Percentiles rank a stretch among this genome's conserved stretches.
These are phyloP conservation scores for Colletotrichum cereale DNA, from an alignment of 2,329 filamentous ascomycete genomes.

Conservation along the genomic window DNA sequence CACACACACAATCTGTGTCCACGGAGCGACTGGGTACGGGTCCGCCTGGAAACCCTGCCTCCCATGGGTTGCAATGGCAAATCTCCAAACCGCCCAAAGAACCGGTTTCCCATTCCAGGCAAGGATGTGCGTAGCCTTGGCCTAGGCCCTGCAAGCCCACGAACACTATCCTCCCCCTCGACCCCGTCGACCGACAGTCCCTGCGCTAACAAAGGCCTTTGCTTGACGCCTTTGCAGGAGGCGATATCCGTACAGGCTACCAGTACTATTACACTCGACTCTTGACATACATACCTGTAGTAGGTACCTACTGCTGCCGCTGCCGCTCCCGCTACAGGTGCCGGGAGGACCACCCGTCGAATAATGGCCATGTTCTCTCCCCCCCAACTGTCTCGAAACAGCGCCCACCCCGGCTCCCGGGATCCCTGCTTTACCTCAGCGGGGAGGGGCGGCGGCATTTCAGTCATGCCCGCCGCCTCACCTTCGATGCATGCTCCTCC, in stretches of 20 bases:
- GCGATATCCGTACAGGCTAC: too few relatives aligned
- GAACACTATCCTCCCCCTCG: background rate
- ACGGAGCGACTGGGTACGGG: background rate
- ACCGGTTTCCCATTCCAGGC: constrained; percentile 37
- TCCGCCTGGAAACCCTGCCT: background rate
- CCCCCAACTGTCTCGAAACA: constrained; percentile 29
- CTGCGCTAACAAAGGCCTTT: background rate
- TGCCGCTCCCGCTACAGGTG: background rate
- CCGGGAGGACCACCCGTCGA: constrained; percentile 14
- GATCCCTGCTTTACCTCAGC: constrained; percentile 35
- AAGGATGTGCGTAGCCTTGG: constrained; percentile 34
- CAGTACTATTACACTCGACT: background rate
- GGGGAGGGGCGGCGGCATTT: constrained; percentile 39
- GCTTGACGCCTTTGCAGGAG: background rate
- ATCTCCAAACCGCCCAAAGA: constrained; percentile 34
- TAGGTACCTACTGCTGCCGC: background rate
- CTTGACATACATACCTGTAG: too few relatives aligned
- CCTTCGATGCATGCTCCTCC: constrained; percentile 22
- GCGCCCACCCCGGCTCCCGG: constrained; percentile 28
- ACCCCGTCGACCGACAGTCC: background rate
- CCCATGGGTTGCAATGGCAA: constrained; percentile 23
- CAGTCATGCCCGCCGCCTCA: constrained; percentile 37
- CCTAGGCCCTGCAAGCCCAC: constrained; percentile 22
- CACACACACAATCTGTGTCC: background rate
- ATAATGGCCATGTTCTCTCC: constrained; percentile 3